phyloP scores from a whole-genome alignment of 352 stramenopile species.

The Vaucheria bursata region DNA sequence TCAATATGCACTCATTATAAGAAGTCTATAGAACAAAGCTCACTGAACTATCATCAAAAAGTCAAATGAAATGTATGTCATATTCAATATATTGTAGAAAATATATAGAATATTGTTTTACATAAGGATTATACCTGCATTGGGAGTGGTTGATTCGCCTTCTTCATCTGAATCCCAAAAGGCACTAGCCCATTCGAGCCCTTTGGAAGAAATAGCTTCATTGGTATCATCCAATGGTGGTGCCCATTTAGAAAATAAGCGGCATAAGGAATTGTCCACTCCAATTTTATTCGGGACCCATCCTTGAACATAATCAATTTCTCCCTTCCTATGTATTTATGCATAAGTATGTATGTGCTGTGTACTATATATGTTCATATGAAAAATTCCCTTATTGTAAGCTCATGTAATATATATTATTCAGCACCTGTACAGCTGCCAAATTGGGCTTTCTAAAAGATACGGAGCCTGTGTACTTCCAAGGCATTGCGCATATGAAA shows the following conservation, averaged over 20 bases:
- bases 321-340: constrained; percentile 1
- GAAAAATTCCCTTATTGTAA: no score
- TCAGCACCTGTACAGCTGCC: constrained; percentile 3
- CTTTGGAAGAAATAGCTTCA: not conserved
- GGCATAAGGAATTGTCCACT: no score
- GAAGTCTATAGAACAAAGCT: no score
- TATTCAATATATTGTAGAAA: no score
- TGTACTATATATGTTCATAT: no score
- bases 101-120: not conserved
- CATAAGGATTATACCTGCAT: not conserved
- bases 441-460: not conserved
- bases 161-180: constrained; percentile 2
- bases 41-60: no score
- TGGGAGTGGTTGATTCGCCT: not conserved
- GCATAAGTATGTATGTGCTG: no score
- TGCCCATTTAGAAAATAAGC: no score
- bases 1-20: no score
- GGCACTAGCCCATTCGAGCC: not conserved
- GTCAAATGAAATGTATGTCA: no score
- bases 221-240: not conserved
- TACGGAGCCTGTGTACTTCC: not conserved
- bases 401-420: no score
- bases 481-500: not conserved
- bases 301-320: not conserved
- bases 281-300: not conserved